These are phyloP conservation scores for Blastomyces parvus DNA, from an alignment of 2,329 filamentous ascomycete genomes.

Conservation along the genomic window DNA sequence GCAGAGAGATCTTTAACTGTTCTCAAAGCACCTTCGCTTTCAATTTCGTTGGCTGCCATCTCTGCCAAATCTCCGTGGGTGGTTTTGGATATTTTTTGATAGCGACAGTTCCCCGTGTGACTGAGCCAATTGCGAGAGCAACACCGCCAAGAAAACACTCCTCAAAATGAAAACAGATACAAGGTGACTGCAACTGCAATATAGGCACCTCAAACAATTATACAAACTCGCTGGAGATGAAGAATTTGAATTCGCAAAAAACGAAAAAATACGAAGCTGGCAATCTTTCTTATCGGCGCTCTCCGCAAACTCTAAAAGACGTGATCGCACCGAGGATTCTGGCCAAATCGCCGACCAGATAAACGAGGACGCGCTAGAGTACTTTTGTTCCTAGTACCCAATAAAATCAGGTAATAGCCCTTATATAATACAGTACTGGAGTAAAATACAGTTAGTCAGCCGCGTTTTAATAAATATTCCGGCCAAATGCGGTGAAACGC, in stretches of 20 bases:
- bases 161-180: background rate
- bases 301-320: conserved; percentile 6
- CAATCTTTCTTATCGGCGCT: background rate
- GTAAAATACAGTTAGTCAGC: background rate
- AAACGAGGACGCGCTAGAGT: background rate
- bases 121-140: background rate
- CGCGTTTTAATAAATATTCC: background rate
- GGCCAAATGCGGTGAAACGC: background rate
- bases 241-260: background rate
- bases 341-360: background rate
- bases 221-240: background rate
- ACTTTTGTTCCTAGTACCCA: too few relatives aligned
- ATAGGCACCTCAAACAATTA: background rate
- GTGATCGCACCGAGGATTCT: background rate
- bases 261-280: background rate
- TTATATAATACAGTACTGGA: too few relatives aligned
- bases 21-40: conserved; percentile 40
- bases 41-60: conserved; percentile 23
- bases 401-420: too few relatives aligned
- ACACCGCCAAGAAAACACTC: background rate
- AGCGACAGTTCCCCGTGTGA: background rate
- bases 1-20: conserved; percentile 84
- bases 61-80: background rate
- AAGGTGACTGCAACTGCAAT: background rate
- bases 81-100: background rate